phyloP scores from a whole-genome alignment of 2,329 filamentous ascomycete species.

The Colletotrichum cordylinicola region DNA sequence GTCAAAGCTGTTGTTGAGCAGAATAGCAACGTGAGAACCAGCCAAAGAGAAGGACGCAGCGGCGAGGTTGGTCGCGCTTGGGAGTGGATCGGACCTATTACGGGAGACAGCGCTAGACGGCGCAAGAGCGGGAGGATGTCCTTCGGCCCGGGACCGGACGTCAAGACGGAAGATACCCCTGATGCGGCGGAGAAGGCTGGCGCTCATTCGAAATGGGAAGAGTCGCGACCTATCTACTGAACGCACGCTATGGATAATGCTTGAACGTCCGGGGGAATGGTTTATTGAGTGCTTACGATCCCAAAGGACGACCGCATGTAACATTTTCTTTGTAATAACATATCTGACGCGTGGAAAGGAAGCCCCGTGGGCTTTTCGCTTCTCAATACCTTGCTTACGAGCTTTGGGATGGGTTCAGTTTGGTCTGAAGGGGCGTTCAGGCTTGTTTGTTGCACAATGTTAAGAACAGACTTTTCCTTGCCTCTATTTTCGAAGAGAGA shows the following conservation, averaged over 20 bases:
- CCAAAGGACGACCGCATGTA: background rate
- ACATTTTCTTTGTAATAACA: slow-evolving; percentile 21
- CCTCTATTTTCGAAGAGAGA: background rate
- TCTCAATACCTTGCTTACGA: slow-evolving; percentile 5
- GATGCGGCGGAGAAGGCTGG: slow-evolving; percentile 8
- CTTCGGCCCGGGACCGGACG: slow-evolving; percentile 40
- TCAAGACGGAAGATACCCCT: slow-evolving; percentile 38
- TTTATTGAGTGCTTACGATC: background rate
- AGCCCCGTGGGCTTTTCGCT: background rate
- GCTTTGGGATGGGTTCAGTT: background rate
- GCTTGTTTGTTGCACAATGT: background rate
- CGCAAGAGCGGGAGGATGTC: slow-evolving; percentile 60
- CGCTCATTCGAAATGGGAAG: slow-evolving; percentile 43
- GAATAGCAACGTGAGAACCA: slow-evolving; percentile 87
- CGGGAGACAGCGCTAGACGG: slow-evolving; percentile 48
- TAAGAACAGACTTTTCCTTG: background rate
- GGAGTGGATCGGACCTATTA: slow-evolving; percentile 72
- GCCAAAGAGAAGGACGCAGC: slow-evolving; percentile 70
- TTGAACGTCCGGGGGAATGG: background rate
- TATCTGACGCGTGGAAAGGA: background rate
- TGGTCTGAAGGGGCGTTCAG: background rate
- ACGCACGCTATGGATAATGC: background rate
- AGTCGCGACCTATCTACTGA: slow-evolving; percentile 48
- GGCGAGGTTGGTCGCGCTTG: slow-evolving; percentile 71
- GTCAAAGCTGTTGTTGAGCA: slow-evolving; percentile 87